Conservation (phyloP, 345 rosid genomes). For the Eucalyptus erythrocorys region DNA sequence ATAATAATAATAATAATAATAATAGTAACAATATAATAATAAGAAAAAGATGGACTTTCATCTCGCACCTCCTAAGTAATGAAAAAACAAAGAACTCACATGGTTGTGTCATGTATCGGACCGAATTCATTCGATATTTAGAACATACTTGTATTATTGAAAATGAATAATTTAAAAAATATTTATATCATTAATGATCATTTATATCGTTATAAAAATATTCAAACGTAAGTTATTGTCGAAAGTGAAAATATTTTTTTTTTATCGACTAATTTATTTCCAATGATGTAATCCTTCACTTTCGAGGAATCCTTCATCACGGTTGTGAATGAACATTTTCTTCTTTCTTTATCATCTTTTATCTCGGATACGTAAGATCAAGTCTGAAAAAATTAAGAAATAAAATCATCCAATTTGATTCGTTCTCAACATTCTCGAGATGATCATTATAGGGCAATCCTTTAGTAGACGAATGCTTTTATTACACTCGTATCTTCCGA, state of each 20-base stretch:
- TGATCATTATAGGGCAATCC: background rate
- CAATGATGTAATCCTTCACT: no score
- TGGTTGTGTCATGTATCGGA: background rate
- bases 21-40: no score
- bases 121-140: background rate
- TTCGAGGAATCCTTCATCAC: rapidly evolving
- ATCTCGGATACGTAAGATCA: rapidly evolving
- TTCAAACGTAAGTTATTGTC: rapidly evolving
- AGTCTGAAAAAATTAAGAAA: background rate
- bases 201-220: rapidly evolving
- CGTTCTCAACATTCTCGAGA: background rate
- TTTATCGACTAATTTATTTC: rapidly evolving
- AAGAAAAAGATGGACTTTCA: background rate
- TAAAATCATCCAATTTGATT: background rate
- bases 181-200: no score
- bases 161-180: no score
- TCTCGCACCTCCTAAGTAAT: background rate
- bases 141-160: rapidly evolving
- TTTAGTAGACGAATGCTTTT: rapidly evolving
- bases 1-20: no score
- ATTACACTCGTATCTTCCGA: background rate
- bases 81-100: no score
- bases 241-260: no score
- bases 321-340: rapidly evolving
- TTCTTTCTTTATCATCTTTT: background rate